Evolutionary conservation across 73 alveolate species (phyloP).

Genomic region (Stentor coeruleus): DNA sequence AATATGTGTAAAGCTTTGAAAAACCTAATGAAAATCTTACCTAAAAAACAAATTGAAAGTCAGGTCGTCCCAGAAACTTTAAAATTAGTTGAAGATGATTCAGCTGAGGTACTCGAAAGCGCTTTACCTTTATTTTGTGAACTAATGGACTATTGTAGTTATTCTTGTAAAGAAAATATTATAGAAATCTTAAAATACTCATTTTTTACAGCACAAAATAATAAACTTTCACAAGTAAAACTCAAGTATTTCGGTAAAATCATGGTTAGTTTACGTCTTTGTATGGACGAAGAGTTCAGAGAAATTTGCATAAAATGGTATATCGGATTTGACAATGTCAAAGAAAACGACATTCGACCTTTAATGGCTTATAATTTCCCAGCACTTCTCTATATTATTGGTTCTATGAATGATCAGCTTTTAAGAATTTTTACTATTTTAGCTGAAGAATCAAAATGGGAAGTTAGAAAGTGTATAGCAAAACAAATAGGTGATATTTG

Average conservation of each 20-base stretch:
- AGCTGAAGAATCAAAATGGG: background rate
- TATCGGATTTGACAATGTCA: background rate
- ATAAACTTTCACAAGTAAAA: background rate
- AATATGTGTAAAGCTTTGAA: background rate
- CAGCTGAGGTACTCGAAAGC: background rate
- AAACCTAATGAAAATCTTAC: background rate
- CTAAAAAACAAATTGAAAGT: background rate
- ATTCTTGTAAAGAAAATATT: background rate
- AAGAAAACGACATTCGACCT: background rate
- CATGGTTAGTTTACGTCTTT: background rate
- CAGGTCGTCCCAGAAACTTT: background rate
- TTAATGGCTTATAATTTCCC: background rate
- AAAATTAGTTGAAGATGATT: background rate
- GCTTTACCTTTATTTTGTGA: slow-evolving; percentile 17
- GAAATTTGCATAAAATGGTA: background rate
- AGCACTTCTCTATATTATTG: background rate
- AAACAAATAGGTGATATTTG: background rate
- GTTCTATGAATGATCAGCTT: background rate
- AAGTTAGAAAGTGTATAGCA: background rate
- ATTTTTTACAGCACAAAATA: background rate
- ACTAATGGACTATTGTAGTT: background rate
- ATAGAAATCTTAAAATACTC: background rate
- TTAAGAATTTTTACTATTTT: no score
- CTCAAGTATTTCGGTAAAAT: background rate
- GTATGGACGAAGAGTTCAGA: background rate